Percentiles rank a stretch among this genome's conserved stretches.
These are phyloP conservation scores for Nasturtium officinale DNA, from an alignment of 345 rosid species.

Conservation along the genomic window DNA sequence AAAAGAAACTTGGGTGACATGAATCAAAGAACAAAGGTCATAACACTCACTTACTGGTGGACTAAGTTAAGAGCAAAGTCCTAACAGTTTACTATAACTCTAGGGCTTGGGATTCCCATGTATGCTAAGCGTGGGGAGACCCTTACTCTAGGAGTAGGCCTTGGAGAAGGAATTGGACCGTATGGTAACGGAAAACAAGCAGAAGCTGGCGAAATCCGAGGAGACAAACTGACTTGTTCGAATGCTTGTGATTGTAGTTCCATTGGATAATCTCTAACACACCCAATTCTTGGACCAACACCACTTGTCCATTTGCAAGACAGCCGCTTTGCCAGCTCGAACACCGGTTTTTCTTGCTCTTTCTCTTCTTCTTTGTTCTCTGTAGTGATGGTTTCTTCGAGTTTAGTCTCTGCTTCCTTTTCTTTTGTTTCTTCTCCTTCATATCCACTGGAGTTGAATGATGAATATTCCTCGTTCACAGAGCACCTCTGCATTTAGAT, in stretches of 20 bases:
- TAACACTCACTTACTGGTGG: slow-evolving; percentile 8
- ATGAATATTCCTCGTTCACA: slow-evolving; percentile 54
- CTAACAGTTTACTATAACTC: slow-evolving; percentile 39
- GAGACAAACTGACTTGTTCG: slow-evolving; percentile 66
- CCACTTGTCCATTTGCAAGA: slow-evolving; percentile 81
- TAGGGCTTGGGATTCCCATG: slow-evolving; percentile 57
- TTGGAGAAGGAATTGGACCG: slow-evolving; percentile 62
- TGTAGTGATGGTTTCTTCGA: slow-evolving; percentile 17
- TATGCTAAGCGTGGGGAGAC: slow-evolving; percentile 54
- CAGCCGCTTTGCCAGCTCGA: slow-evolving; percentile 50
- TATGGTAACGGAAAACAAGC: slow-evolving; percentile 30
- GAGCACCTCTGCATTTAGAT: slow-evolving; percentile 51
- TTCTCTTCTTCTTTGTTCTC: slow-evolving; percentile 28
- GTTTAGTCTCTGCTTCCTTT: slow-evolving; percentile 22
- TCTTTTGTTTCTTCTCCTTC: slow-evolving; percentile 40
- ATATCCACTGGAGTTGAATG: slow-evolving; percentile 36
- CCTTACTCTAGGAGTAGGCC: slow-evolving; percentile 51
- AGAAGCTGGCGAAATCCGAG: slow-evolving; percentile 46
- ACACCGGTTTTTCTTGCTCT: slow-evolving; percentile 42
- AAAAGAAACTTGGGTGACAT: not conserved
- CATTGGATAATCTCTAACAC: slow-evolving; percentile 73
- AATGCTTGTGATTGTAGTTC: slow-evolving; percentile 62
- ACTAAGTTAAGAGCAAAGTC: slow-evolving; percentile 7
- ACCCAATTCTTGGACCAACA: slow-evolving; percentile 69
- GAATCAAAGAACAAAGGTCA: slow-evolving; percentile 33